Conservation (phyloP, 1,284 basidiomycete species). For the Pseudozyma sp. region DNA sequence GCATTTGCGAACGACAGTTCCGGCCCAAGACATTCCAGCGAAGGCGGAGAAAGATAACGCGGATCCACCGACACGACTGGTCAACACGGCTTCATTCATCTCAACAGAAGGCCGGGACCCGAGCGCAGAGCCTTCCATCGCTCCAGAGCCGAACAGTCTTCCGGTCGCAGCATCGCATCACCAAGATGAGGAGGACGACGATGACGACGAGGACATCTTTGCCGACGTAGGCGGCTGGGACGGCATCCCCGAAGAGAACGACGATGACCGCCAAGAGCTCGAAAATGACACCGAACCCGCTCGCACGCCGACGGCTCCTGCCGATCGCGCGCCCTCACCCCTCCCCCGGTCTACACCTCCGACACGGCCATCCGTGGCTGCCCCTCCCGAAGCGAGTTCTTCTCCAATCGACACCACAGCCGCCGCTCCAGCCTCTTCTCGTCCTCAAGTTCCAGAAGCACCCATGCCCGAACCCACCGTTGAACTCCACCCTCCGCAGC, state of each 20-base stretch:
- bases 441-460: too few relatives aligned
- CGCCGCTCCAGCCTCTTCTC: too few relatives aligned
- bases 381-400: not conserved
- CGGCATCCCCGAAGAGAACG: conserved; percentile 71
- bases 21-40: too few relatives aligned
- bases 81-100: too few relatives aligned
- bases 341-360: not conserved
- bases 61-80: too few relatives aligned
- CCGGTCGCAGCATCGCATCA: not conserved
- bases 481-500: too few relatives aligned
- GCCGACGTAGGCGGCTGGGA: conserved; percentile 85
- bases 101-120: too few relatives aligned
- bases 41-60: too few relatives aligned
- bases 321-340: too few relatives aligned
- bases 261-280: conserved; percentile 56
- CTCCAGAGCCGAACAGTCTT: not conserved
- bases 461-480: too few relatives aligned
- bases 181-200: conserved; percentile 55
- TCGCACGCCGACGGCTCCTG: not conserved
- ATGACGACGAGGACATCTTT: conserved; percentile 78
- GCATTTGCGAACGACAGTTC: too few relatives aligned
- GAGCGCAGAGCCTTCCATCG: not conserved
- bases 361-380: not conserved
- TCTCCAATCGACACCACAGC: not conserved
- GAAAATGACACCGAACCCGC: not conserved